Conservation (phyloP, 2,329 filamentous ascomycete species). For the Lasiodiplodia sp. region DNA sequence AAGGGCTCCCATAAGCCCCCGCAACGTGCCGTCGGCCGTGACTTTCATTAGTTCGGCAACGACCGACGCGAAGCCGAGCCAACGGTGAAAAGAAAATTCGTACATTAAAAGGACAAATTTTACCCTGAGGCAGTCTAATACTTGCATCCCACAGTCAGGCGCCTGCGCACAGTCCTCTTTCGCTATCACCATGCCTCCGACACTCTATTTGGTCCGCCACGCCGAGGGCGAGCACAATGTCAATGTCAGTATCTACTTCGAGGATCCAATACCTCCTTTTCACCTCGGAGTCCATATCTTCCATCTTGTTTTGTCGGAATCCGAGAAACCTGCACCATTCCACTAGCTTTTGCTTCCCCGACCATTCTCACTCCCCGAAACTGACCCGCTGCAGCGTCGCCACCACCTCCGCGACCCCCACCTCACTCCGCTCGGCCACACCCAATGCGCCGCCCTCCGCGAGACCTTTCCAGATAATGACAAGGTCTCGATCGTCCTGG, state of each 20-base stretch:
- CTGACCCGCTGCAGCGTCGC: conserved; percentile 67
- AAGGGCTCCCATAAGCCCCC: background rate
- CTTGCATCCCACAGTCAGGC: background rate
- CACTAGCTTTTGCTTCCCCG: background rate
- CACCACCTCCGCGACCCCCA: conserved; percentile 80
- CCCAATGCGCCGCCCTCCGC: conserved; percentile 74
- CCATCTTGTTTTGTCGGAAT: background rate
- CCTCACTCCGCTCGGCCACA: conserved; percentile 76
- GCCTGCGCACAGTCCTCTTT: conserved; percentile 14
- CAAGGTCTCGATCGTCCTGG: conserved; percentile 71
- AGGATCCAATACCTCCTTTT: background rate
- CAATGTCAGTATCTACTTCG: conserved; percentile 35
- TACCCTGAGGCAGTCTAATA: background rate
- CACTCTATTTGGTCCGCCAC: conserved; percentile 74
- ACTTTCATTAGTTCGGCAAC: conserved; percentile 2
- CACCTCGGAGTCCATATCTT: background rate
- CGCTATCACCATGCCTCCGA: conserved; percentile 48
- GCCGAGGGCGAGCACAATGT: conserved; percentile 79
- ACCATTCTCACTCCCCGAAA: background rate
- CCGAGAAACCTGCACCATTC: background rate
- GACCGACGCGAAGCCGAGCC: conserved; percentile 9
- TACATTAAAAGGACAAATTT: background rate
- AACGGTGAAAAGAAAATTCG: conserved; percentile 19
- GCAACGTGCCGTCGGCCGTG: background rate
- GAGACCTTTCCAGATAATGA: conserved; percentile 66